Percentiles rank a stretch among this genome's conserved stretches.
Conservation (phyloP, 495 filamentous ascomycete genomes). For the Penicillium riverlandense region DNA sequence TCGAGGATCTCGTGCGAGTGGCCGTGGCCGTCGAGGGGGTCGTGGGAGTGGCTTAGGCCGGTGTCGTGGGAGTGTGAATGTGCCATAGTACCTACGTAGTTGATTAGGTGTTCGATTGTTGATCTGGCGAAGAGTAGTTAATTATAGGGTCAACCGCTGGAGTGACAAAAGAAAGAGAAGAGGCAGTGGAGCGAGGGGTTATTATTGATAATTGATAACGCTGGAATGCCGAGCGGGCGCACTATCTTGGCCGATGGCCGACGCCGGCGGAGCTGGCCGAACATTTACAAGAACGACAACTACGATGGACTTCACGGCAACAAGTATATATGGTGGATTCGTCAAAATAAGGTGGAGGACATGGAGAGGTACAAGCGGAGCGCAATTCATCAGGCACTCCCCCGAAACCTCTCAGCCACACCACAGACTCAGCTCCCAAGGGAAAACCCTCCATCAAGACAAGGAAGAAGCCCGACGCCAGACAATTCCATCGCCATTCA, state of each 20-base stretch:
- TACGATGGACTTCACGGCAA: not conserved
- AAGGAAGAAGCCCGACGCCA: slow-evolving; percentile 24
- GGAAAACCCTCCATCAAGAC: not conserved
- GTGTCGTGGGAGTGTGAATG: slow-evolving; percentile 53
- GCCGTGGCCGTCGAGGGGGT: slow-evolving; percentile 72
- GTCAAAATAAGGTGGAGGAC: slow-evolving; percentile 20
- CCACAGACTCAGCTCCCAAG: slow-evolving; percentile 14
- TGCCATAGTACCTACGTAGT: slow-evolving; percentile 16
- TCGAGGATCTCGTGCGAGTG: slow-evolving; percentile 95
- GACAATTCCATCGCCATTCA: slow-evolving; percentile 25
- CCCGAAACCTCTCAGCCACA: slow-evolving; percentile 13
- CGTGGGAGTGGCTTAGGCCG: slow-evolving; percentile 51
- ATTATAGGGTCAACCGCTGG: not conserved
- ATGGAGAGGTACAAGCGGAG: not conserved
- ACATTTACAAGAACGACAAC: not conserved
- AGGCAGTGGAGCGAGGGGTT: slow-evolving; percentile 6
- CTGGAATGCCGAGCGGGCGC: slow-evolving; percentile 11
- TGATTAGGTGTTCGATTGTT: not conserved
- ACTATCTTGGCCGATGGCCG: slow-evolving; percentile 10
- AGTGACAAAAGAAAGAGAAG: slow-evolving; percentile 6
- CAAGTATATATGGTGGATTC: slow-evolving; percentile 18
- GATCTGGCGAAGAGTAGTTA: no score
- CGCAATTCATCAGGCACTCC: no score
- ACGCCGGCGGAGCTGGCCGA: slow-evolving; percentile 12
- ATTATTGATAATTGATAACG: no score